These are phyloP conservation scores for Rhizopus arrhizus DNA, from an alignment of 371 early-diverging fungal species.

Conservation along the genomic window DNA sequence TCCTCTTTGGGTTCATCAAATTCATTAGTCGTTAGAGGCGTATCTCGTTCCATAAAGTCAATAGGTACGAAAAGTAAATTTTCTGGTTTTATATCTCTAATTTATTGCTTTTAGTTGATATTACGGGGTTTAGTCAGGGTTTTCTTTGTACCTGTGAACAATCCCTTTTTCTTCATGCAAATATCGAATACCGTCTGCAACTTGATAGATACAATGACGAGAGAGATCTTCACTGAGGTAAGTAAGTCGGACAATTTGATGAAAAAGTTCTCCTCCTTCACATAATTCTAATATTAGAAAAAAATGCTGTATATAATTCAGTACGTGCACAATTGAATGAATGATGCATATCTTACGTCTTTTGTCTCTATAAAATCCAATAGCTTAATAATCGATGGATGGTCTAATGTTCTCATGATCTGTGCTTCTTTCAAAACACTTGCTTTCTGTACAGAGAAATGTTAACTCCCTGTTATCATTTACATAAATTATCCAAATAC, in stretches of 20 bases:
- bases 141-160: slow-evolving; percentile 63
- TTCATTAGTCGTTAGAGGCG: slow-evolving; percentile 43
- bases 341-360: slow-evolving; percentile 47
- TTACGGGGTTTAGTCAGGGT: not conserved
- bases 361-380: slow-evolving; percentile 66
- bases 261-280: slow-evolving; percentile 70
- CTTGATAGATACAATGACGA: slow-evolving; percentile 80
- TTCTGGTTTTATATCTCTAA: slow-evolving; percentile 93
- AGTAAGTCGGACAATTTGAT: slow-evolving; percentile 61
- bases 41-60: slow-evolving; percentile 49
- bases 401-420: slow-evolving; percentile 80
- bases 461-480: slow-evolving; percentile 11
- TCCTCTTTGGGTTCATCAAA: slow-evolving; percentile 58
- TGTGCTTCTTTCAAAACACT: slow-evolving; percentile 85
- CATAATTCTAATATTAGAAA: slow-evolving; percentile 39
- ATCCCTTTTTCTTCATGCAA: slow-evolving; percentile 74
- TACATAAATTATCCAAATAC: slow-evolving; percentile 33
- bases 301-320: slow-evolving; percentile 23
- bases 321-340: not conserved
- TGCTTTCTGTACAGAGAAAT: slow-evolving; percentile 54
- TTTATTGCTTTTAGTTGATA: slow-evolving; percentile 53
- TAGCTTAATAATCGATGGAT: slow-evolving; percentile 79
- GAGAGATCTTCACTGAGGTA: slow-evolving; percentile 66
- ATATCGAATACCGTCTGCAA: slow-evolving; percentile 83
- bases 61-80: slow-evolving; percentile 88